These are phyloP conservation scores for Debaryomyces singareniensis DNA, from an alignment of 1,139 yeast genomes.

Conservation along the genomic window DNA sequence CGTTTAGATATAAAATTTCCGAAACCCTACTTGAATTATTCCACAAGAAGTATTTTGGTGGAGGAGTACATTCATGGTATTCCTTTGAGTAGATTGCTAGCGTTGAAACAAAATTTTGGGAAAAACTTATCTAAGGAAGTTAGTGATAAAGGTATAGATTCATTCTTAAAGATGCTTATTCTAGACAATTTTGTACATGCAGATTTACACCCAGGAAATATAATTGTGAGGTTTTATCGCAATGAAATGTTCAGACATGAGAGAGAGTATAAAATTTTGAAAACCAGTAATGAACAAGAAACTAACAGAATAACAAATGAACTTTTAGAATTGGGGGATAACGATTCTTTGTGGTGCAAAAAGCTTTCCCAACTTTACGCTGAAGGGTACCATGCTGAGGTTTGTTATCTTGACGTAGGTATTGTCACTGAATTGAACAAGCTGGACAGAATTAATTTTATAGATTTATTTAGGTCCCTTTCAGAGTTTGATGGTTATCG, in stretches of 20 bases:
- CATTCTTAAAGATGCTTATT: constrained; percentile 87
- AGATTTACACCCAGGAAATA: constrained; percentile 94
- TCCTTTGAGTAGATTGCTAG: constrained; percentile 66
- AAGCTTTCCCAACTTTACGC: constrained; percentile 45
- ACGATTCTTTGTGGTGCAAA: constrained; percentile 42
- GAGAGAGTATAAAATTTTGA: constrained; percentile 42
- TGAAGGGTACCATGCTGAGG: constrained; percentile 74
- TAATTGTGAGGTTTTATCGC: constrained; percentile 70
- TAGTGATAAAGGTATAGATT: constrained; percentile 84
- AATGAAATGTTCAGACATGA: constrained; percentile 40
- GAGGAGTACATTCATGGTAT: constrained; percentile 83
- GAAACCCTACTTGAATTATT: constrained; percentile 57
- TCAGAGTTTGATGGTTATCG: constrained; percentile 89
- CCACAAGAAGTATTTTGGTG: constrained; percentile 70
- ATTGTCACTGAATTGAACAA: constrained; percentile 83
- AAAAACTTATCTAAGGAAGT: constrained; percentile 62
- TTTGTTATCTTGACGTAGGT: constrained; percentile 91
- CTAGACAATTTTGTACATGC: constrained; percentile 93
- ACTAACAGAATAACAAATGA: constrained; percentile 42
- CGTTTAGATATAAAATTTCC: constrained; percentile 75
- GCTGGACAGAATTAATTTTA: constrained; percentile 71
- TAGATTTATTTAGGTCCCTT: constrained; percentile 82
- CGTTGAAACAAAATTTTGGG: constrained; percentile 36
- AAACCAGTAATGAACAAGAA: constrained; percentile 39
- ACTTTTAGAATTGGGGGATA: constrained; percentile 32